Evolutionary conservation across 305 asterid genomes (phyloP), one percentile per base, ranked within the genome.

Genomic region (Fraxinus greggii): DNA sequence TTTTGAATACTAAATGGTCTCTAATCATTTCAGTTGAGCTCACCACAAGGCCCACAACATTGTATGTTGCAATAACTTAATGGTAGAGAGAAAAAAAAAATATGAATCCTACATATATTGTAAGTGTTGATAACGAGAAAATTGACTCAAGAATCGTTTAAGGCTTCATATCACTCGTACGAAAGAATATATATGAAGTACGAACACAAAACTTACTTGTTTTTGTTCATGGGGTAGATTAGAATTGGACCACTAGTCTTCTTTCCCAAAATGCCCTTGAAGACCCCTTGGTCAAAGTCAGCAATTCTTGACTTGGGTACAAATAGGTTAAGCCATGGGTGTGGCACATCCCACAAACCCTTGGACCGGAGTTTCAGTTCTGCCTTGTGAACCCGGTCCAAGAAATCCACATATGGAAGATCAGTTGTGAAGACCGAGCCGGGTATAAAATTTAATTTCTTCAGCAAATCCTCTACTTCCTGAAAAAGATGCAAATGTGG

Each of bases 331-430:
- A 93, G 90, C 98, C 97, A 93, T 13, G 98, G 98, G 80, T 93
- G 98, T 28, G 97, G 97, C 24, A 93, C 97, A 33, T 92, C 97
- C 97, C 97, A 93, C 17, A 93, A 84, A 19, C 92, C 89, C 88
- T 90, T 91, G 84, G 94, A 84, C 79, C 94, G 88, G 31, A 91
- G 92, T 48, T 90, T 91, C 84, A 90, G 33, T 89, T 92, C 97
- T 31, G 94, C 95, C 86, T 91, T 92, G 91, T 92, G 95, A 86
- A 93, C 98, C 87, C 98, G 92, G 90, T 92, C 95, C 80, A 93
- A 78, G 82, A 93, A 93, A 73, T 92, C 94, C 31, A 92, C 88
- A 70, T 92, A 93, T 0, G 92, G 89, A 26, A 93, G 87, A 82
- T 93, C 98, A 1, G 97, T 93, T 3, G 90, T 90, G 74, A 92